Evolutionary conservation across 345 rosid genomes (phyloP).

Genomic region (Eucalyptus marginata): DNA sequence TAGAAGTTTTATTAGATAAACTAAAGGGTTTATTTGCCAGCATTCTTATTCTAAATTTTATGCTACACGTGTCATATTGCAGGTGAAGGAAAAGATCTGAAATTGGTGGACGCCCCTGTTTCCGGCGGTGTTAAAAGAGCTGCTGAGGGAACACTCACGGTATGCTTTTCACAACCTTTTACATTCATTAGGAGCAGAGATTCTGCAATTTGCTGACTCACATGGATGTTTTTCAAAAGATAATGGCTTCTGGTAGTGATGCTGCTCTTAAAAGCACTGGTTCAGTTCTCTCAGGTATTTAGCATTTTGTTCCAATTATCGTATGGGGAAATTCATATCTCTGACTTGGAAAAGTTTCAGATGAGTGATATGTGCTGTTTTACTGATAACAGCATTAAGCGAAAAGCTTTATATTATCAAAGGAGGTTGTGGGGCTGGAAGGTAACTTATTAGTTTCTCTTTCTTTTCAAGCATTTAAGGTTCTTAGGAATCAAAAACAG

Average conservation of each 20-base stretch:
- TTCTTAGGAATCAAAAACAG: neutral
- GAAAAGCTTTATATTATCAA: slow-evolving; percentile 88
- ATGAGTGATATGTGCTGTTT: neutral
- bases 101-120: slow-evolving; percentile 97
- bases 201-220: neutral
- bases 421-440: slow-evolving; percentile 97
- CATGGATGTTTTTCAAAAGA: slow-evolving; percentile 25
- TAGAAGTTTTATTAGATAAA: neutral
- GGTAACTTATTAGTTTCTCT: slow-evolving; percentile 34
- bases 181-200: neutral
- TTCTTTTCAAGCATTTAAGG: neutral
- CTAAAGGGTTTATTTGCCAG: neutral
- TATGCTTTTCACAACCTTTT: slow-evolving; percentile 5
- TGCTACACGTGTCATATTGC: neutral
- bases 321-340: neutral
- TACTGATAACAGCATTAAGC: slow-evolving; percentile 53
- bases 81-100: slow-evolving; percentile 71
- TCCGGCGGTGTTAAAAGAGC: slow-evolving; percentile 98
- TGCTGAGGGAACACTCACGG: slow-evolving; percentile 81
- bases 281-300: slow-evolving; percentile 61
- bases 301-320: neutral
- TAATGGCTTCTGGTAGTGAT: slow-evolving; percentile 85
- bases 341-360: neutral
- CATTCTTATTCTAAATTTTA: neutral
- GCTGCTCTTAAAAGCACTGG: slow-evolving; percentile 68